These are phyloP conservation scores for Umbelopsis ramanniana DNA, from an alignment of 192 early-diverging fungal genomes.

Conservation along the genomic window DNA sequence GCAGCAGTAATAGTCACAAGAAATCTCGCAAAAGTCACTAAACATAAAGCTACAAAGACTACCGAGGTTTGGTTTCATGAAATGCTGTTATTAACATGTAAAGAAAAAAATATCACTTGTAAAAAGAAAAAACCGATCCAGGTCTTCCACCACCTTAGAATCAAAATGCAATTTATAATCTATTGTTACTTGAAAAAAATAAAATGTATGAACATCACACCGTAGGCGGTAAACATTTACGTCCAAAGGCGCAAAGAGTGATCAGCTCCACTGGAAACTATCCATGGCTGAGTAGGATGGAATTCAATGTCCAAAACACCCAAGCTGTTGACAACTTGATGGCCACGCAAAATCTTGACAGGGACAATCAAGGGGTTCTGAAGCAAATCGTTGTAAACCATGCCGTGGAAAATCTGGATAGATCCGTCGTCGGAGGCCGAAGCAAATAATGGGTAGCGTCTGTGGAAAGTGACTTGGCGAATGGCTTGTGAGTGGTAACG, in stretches of 20 bases:
- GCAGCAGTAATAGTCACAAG: not conserved
- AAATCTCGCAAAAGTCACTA: not conserved
- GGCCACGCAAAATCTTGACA: constrained; percentile 88
- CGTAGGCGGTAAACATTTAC: constrained; percentile 40
- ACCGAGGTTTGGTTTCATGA: no score
- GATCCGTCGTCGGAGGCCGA: constrained; percentile 91
- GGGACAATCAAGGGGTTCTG: constrained; percentile 98
- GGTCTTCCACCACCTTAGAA: not conserved
- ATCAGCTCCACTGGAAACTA: constrained; percentile 92
- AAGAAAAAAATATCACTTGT: not conserved
- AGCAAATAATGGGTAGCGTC: constrained; percentile 91
- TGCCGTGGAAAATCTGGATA: constrained; percentile 96
- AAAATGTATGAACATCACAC: constrained; percentile 4
- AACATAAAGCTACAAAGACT: no score
- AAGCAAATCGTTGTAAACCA: constrained; percentile 96
- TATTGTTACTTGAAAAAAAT: not conserved
- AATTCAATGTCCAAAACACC: constrained; percentile 63
- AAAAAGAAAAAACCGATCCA: not conserved
- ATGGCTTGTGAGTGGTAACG: constrained; percentile 90
- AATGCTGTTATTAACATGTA: no score
- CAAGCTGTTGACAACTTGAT: constrained; percentile 52
- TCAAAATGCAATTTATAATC: constrained; percentile 19
- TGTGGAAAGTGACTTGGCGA: constrained; percentile 86
- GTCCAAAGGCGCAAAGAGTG: constrained; percentile 87
- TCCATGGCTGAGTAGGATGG: constrained; percentile 98